A percentile compares a stretch with the other conserved stretches of the same genome.
These are phyloP conservation scores for Russula ochroleuca DNA, from an alignment of 768 basidiomycete species.

Conservation along the genomic window DNA sequence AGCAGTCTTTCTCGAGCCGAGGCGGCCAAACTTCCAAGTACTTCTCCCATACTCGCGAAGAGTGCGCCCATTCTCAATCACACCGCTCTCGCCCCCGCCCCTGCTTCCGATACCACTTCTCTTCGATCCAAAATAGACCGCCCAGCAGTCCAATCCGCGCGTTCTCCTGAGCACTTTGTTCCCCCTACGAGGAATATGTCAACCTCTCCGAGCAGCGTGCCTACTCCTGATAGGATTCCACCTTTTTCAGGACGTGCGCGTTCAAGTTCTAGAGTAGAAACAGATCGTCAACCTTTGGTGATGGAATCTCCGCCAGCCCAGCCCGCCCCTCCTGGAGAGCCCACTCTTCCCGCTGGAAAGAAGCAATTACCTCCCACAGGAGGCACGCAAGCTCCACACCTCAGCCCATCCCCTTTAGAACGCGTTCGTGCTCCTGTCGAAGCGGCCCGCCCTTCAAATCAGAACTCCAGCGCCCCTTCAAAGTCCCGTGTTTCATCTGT, in stretches of 20 bases:
- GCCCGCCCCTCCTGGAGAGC: background rate
- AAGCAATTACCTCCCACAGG: background rate
- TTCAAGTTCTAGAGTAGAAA: background rate
- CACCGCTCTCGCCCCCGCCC: too few relatives aligned
- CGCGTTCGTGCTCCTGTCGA: background rate
- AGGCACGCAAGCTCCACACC: background rate
- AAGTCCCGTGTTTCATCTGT: background rate
- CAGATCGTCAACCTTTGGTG: background rate
- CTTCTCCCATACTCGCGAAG: background rate
- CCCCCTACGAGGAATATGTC: background rate
- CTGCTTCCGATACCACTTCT: background rate
- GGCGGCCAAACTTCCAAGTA: background rate
- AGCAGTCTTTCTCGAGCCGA: background rate
- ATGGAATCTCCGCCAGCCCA: background rate
- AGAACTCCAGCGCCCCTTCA: background rate
- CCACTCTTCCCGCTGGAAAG: background rate
- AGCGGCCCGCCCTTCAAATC: background rate
- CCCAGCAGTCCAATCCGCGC: background rate
- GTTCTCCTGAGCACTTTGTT: background rate
- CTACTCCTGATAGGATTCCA: background rate
- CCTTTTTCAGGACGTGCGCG: background rate
- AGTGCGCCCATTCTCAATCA: background rate
- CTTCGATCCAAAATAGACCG: background rate
- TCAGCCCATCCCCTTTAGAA: background rate
- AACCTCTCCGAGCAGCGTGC: background rate